Conservation (phyloP, 2,329 filamentous ascomycete genomes). For the Pseudogymnoascus sp. region DNA sequence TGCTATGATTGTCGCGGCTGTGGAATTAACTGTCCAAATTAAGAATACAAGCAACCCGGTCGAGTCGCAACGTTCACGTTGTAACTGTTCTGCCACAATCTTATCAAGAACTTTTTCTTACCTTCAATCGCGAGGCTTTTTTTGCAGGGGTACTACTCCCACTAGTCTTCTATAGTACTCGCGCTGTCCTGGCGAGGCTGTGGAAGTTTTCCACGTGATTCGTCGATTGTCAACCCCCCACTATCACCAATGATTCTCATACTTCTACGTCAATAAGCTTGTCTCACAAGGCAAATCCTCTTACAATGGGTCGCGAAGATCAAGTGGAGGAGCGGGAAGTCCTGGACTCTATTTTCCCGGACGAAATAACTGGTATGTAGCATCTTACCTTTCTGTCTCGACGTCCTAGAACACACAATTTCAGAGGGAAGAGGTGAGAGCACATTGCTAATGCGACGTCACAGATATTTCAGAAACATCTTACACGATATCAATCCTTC, state of each 20-base stretch:
- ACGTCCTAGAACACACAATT: background rate
- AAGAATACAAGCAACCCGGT: slow-evolving; percentile 3
- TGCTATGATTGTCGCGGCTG: background rate
- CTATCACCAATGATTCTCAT: slow-evolving; percentile 12
- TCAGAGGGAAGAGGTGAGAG: background rate
- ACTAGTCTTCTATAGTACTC: slow-evolving; percentile 7
- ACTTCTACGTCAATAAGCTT: slow-evolving; percentile 9
- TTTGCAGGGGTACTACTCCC: slow-evolving; percentile 8
- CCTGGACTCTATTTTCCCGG: slow-evolving; percentile 95
- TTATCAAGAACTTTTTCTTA: slow-evolving; percentile 14
- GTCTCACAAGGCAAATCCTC: slow-evolving; percentile 10
- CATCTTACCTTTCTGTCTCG: slow-evolving; percentile 11
- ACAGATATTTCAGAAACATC: slow-evolving; percentile 79
- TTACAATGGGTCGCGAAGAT: slow-evolving; percentile 68
- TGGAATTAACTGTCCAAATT: slow-evolving; percentile 3
- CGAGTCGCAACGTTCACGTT: slow-evolving; percentile 7
- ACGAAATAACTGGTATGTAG: slow-evolving; percentile 79
- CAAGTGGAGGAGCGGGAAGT: slow-evolving; percentile 95
- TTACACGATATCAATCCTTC: slow-evolving; percentile 77
- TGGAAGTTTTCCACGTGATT: slow-evolving; percentile 8
- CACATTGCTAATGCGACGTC: background rate
- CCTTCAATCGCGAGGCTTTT: slow-evolving; percentile 12
- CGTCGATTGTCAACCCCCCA: slow-evolving; percentile 5
- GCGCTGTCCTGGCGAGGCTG: slow-evolving; percentile 5
- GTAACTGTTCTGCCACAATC: slow-evolving; percentile 13